These are phyloP conservation scores for Colletotrichum cereale DNA, from an alignment of 2,329 filamentous ascomycete genomes.

Conservation along the genomic window DNA sequence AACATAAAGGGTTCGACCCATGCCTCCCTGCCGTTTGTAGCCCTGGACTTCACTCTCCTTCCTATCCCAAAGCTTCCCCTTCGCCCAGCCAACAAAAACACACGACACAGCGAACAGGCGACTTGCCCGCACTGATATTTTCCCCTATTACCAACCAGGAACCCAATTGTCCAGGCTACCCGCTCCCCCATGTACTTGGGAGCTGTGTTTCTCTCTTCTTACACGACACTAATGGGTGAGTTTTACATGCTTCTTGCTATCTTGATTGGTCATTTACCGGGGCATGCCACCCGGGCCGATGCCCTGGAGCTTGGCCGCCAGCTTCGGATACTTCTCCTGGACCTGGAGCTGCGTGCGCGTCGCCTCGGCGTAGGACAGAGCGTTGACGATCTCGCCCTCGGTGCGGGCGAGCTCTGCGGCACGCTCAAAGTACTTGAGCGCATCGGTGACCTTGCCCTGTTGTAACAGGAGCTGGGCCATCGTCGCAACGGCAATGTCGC, in stretches of 20 bases:
- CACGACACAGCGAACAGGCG: conserved; percentile 24
- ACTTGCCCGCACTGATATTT: conserved; percentile 33
- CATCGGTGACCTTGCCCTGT: conserved; percentile 96
- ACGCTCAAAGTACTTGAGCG: conserved; percentile 96
- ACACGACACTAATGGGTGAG: conserved; percentile 28
- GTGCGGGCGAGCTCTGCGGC: conserved; percentile 95
- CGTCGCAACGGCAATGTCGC: conserved; percentile 97
- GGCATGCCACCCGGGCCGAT: conserved; percentile 54
- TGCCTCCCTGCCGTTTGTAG: conserved; percentile 32
- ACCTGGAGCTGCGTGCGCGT: conserved; percentile 96
- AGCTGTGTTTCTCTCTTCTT: conserved; percentile 35
- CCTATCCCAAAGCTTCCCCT: conserved; percentile 28
- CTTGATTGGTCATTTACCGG: conserved; percentile 31
- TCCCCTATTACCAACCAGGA: conserved; percentile 31
- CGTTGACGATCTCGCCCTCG: conserved; percentile 95
- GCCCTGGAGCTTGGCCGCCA: conserved; percentile 77
- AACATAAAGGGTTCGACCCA: conserved; percentile 27
- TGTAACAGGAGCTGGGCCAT: conserved; percentile 98
- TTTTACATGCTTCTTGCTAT: conserved; percentile 21
- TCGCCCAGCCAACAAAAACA: conserved; percentile 28
- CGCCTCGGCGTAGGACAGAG: conserved; percentile 95
- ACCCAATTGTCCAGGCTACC: conserved; percentile 13
- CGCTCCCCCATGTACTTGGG: conserved; percentile 21
- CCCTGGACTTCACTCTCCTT: conserved; percentile 23
- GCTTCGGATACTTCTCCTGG: conserved; percentile 86